phyloP scores from a whole-genome alignment of 2,329 filamentous ascomycete species.

The Escovopsis sp. region DNA sequence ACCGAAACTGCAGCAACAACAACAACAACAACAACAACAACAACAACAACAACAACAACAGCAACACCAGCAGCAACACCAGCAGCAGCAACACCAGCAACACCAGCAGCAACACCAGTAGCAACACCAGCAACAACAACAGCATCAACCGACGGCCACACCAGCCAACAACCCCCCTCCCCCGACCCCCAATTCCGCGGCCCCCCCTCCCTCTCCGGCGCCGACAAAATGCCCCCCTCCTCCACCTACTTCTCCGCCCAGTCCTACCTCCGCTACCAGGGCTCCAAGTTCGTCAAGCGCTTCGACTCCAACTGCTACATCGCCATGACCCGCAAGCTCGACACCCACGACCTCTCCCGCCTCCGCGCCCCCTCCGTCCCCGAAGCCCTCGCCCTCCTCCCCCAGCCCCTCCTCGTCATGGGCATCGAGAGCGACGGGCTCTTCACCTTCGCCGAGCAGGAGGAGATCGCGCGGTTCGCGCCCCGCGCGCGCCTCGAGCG shows the following conservation, averaged over 20 bases:
- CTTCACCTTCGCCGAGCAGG: slow-evolving; percentile 93
- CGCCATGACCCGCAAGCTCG: slow-evolving; percentile 91
- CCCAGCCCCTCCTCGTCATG: slow-evolving; percentile 80
- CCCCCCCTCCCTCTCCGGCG: slow-evolving; percentile 34
- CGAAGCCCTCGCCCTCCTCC: slow-evolving; percentile 63
- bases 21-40: too few species aligned
- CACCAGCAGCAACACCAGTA: too few species aligned
- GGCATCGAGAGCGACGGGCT: slow-evolving; percentile 93
- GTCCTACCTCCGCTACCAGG: slow-evolving; percentile 93
- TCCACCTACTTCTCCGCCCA: slow-evolving; percentile 96
- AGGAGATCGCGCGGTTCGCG: slow-evolving; percentile 75
- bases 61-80: too few species aligned
- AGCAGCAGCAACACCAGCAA: too few species aligned
- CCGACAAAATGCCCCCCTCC: slow-evolving; percentile 35
- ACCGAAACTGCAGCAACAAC: too few species aligned
- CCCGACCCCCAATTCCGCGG: slow-evolving; percentile 56
- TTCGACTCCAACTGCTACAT: slow-evolving; percentile 99
- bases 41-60: too few species aligned
- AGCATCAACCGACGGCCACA: not conserved
- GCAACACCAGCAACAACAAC: too few species aligned
- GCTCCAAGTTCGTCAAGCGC: slow-evolving; percentile 86
- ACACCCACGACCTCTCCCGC: slow-evolving; percentile 88
- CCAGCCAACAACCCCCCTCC: slow-evolving; percentile 12
- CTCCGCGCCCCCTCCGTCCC: slow-evolving; percentile 52
- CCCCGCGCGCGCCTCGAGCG: slow-evolving; percentile 62